phyloP scores from a whole-genome alignment of 176 grass and related monocot genomes.

The Urochloa ruziziensis region DNA sequence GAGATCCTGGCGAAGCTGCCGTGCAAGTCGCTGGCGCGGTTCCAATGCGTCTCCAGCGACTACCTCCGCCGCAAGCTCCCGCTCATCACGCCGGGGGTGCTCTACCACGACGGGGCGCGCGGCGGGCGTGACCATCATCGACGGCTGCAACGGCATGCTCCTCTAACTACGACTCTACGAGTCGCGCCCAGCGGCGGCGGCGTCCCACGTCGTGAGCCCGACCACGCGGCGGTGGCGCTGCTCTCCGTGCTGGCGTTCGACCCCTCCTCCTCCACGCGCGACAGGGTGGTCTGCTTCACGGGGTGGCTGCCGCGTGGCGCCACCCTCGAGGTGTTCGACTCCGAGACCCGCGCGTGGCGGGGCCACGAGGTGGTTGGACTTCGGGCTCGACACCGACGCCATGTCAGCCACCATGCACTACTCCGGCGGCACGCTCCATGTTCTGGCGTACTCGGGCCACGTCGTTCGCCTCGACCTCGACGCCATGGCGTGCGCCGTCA shows the following conservation, averaged over 20 bases:
- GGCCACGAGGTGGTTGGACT: constrained; percentile 52
- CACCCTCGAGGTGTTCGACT: constrained; percentile 71
- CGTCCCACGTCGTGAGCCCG: constrained; percentile 83
- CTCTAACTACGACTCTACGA: no score
- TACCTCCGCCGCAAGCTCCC: constrained; percentile 63
- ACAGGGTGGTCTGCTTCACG: constrained; percentile 73
- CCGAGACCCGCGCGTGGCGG: constrained; percentile 43
- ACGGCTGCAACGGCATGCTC: no score
- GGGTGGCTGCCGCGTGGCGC: constrained; percentile 51
- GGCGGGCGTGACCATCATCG: no score
- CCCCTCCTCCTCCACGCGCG: constrained; percentile 44
- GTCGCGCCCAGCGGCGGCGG: background rate
- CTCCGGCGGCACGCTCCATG: constrained; percentile 52
- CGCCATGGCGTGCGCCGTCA: constrained; percentile 47
- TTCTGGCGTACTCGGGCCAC: constrained; percentile 72
- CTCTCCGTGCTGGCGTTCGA: constrained; percentile 81
- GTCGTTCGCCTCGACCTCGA: constrained; percentile 57
- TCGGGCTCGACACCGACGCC: constrained; percentile 62
- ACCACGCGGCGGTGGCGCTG: constrained; percentile 63
- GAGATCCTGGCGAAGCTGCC: constrained; percentile 74
- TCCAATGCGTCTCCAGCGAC: constrained; percentile 72
- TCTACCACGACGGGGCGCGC: constrained; percentile 41
- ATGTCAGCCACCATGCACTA: constrained; percentile 87
- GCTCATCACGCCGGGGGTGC: constrained; percentile 62
- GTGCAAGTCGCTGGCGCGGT: constrained; percentile 65